Evolutionary conservation across 1,139 yeast species (phyloP).

Genomic region (Candida neerlandica): DNA sequence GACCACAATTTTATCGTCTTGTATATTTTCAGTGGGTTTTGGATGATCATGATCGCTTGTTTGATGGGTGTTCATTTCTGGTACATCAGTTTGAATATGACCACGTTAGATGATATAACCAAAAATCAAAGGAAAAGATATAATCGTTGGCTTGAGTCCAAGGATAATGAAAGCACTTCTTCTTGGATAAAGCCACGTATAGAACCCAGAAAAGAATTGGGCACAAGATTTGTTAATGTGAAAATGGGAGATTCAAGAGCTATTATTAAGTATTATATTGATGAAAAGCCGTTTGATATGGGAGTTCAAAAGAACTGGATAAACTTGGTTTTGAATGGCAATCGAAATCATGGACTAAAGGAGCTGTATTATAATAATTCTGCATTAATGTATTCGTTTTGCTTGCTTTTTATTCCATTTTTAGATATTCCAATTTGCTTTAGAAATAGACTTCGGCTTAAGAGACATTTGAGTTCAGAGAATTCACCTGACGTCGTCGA

Average conservation of each 20-base stretch:
- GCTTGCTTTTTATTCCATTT: constrained; percentile 31
- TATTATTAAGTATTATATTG: constrained; percentile 32
- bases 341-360: constrained; percentile 23
- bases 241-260: constrained; percentile 25
- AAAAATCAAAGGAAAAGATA: constrained; percentile 27
- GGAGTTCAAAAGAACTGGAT: constrained; percentile 39
- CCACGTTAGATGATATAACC: constrained; percentile 46
- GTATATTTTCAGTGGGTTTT: constrained; percentile 41
- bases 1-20: constrained; percentile 52
- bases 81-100: constrained; percentile 44
- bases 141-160: constrained; percentile 21
- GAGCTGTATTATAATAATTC: constrained; percentile 12
- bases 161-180: constrained; percentile 2
- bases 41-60: constrained; percentile 44
- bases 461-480: constrained; percentile 5
- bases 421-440: constrained; percentile 26
- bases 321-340: constrained; percentile 34
- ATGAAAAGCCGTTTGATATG: constrained; percentile 28
- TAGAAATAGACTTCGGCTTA: constrained; percentile 6
- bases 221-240: constrained; percentile 36
- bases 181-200: constrained; percentile 3
- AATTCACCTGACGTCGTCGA: constrained; percentile 13
- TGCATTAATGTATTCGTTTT: constrained; percentile 22
- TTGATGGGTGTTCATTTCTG: constrained; percentile 38
- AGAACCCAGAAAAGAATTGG: constrained; percentile 33